These are phyloP conservation scores for Trametes coccinea DNA, from an alignment of 768 basidiomycete species.

Conservation along the genomic window DNA sequence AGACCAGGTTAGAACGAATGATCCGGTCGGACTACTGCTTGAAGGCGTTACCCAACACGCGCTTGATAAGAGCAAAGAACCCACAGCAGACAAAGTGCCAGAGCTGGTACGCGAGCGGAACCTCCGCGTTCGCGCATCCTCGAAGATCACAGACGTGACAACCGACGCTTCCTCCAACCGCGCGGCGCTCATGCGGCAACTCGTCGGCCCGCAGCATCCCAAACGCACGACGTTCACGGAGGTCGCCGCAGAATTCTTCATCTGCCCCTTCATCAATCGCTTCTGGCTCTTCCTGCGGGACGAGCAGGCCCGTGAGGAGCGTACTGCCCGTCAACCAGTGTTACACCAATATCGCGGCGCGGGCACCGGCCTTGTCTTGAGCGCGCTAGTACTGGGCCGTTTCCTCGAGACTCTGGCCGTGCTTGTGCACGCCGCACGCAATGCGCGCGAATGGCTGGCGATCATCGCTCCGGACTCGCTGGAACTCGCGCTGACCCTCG, in stretches of 20 bases:
- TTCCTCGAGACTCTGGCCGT: constrained; percentile 76
- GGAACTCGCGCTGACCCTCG: constrained; percentile 81
- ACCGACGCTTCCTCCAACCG: constrained; percentile 13
- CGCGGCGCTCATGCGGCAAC: constrained; percentile 8
- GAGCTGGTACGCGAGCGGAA: constrained; percentile 72
- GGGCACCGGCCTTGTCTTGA: constrained; percentile 82
- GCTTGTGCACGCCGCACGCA: constrained; percentile 78
- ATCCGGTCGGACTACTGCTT: constrained; percentile 57
- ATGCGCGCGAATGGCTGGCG: constrained; percentile 78
- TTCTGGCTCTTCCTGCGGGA: constrained; percentile 95
- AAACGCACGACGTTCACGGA: constrained; percentile 52
- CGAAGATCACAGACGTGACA: constrained; percentile 47
- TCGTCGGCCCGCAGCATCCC: constrained; percentile 16
- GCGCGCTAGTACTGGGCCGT: constrained; percentile 72
- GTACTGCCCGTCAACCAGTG: constrained; percentile 58
- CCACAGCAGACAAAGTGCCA: constrained; percentile 55
- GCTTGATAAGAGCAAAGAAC: constrained; percentile 60
- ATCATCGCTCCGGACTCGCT: constrained; percentile 80
- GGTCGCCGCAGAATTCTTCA: constrained; percentile 85
- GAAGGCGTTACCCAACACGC: constrained; percentile 63
- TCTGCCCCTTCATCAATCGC: constrained; percentile 87
- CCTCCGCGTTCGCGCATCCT: constrained; percentile 58
- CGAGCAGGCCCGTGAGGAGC: constrained; percentile 72
- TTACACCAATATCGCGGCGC: constrained; percentile 64
- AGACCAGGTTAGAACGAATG: constrained; percentile 35